Conservation (phyloP, 371 early-diverging fungal genomes). For the Batrachochytrium dendrobatidis region DNA sequence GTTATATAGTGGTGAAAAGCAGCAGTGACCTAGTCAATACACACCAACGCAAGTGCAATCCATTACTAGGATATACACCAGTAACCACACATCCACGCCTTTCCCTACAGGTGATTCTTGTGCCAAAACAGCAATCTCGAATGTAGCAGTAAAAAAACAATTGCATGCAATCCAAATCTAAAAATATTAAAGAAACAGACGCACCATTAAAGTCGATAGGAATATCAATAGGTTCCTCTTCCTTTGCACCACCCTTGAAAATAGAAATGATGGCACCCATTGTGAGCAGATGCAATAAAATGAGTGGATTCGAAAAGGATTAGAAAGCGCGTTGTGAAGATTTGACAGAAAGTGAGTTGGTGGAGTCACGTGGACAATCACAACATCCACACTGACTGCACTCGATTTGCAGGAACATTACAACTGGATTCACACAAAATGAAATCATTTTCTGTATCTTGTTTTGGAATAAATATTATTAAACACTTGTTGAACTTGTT, state of each 20-base stretch:
- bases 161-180: neutral
- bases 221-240: constrained; percentile 27
- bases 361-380: no score
- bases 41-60: no score
- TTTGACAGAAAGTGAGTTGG: no score
- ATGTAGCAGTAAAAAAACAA: neutral
- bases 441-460: neutral
- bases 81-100: no score
- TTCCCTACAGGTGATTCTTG: neutral
- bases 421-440: neutral
- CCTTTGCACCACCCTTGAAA: constrained; percentile 19
- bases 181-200: neutral
- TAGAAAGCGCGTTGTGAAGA: no score
- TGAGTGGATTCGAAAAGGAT: neutral
- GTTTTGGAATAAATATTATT: no score
- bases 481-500: no score
- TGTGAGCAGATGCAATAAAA: neutral
- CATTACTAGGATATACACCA: no score
- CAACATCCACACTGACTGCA: no score
- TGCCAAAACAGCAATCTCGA: neutral
- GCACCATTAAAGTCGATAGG: constrained; percentile 30
- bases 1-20: no score
- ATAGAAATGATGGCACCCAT: constrained; percentile 32
- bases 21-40: no score
- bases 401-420: neutral